phyloP scores from a whole-genome alignment of 805 yeast species.

The Suhomyces prunicola region DNA sequence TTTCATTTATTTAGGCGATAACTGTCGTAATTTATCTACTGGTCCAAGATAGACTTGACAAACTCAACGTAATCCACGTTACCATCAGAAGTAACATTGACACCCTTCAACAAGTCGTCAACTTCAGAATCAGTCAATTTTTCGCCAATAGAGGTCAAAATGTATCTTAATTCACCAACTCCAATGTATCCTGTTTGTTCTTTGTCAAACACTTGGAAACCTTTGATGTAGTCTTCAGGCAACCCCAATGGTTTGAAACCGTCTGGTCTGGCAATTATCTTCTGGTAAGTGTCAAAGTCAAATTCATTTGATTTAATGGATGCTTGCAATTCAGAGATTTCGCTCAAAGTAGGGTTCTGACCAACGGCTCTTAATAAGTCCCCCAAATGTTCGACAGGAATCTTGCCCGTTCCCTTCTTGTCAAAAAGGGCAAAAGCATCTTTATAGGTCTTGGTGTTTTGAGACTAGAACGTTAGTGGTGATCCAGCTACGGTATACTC shows the following conservation, averaged over 20 bases:
- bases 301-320: slow-evolving; percentile 47
- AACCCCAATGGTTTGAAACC: slow-evolving; percentile 86
- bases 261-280: slow-evolving; percentile 78
- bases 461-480: slow-evolving; percentile 31
- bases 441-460: slow-evolving; percentile 53
- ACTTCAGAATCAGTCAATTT: slow-evolving; percentile 87
- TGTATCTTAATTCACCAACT: slow-evolving; percentile 93
- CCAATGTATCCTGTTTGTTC: slow-evolving; percentile 94
- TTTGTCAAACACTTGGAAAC: slow-evolving; percentile 95
- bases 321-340: slow-evolving; percentile 53
- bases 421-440: slow-evolving; percentile 97
- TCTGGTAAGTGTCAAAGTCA: slow-evolving; percentile 73
- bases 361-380: slow-evolving; percentile 96
- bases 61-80: slow-evolving; percentile 93
- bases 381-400: slow-evolving; percentile 79
- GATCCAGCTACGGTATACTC: not conserved
- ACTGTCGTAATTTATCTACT: slow-evolving; percentile 38
- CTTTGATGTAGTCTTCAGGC: slow-evolving; percentile 86
- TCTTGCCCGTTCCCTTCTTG: slow-evolving; percentile 91
- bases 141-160: slow-evolving; percentile 94
- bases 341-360: slow-evolving; percentile 94
- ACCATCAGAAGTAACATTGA: slow-evolving; percentile 88
- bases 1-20: not conserved
- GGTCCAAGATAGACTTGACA: slow-evolving; percentile 89
- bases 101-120: slow-evolving; percentile 93